Base-by-base conservation (phyloP, 306 rosid genomes). In the Lithocarpus polystachyus region DNA sequence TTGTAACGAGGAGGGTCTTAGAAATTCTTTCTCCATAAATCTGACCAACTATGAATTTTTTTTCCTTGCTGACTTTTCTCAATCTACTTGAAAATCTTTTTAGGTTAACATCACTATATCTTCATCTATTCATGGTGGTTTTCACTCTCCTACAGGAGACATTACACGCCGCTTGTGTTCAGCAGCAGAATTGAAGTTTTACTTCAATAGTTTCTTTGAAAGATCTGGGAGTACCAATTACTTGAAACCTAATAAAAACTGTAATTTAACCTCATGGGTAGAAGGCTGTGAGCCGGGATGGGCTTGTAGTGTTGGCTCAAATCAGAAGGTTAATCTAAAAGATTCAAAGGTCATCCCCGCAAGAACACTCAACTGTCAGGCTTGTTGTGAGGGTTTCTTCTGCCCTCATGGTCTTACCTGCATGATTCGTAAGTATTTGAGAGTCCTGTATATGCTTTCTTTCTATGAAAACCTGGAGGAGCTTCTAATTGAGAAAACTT, bases 251-350 rank as follows among this genome's bases (percentile, higher is more conserved):
- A 96, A 93, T 80, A 87, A 77, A 88, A 96, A 96, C 75, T 96
- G 99, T 84, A 96, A 96, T 89, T 88, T 96, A 79, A 85, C 98
- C 72, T 83, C 97, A 26, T 96, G 99, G 99, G 87, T 89, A 75
- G 53, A 97, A 57, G 97, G 99, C n/a, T 96, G 99, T 33, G 98
- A 96, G 87, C 99, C 99, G 19, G 99, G 99, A 79, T 96, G 99
- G 97, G 98, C 98, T 24, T 96, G 99, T 55, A 83, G 93, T 82
- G 79, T 81, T 55, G 89, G 72, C 74, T 74, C 84, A 14, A 56
- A 79, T 71, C 86, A 90, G 86, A 80, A 77, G 72, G 84, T 90
- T 84, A 89, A 95, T 83, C 88, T 90, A 31, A 79, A 59, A 69
- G 80, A 91, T 77, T 84, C 97, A 18, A 75, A 83, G 84, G 91